Evolutionary conservation across 352 stramenopile species (phyloP).

Genomic region (Phytophthora cactorum): DNA sequence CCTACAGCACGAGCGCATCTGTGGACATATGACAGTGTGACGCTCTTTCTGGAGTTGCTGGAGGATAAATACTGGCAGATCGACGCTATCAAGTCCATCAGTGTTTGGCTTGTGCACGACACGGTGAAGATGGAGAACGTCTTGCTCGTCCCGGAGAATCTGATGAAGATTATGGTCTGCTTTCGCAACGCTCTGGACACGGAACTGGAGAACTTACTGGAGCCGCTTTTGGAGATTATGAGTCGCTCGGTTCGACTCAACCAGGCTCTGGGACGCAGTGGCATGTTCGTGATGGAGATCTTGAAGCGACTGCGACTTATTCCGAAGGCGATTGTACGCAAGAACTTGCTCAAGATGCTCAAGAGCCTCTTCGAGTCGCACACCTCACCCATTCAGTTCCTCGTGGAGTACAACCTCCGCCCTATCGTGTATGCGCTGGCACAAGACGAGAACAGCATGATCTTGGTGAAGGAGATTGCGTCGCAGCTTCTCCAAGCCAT

Average conservation of each 20-base stretch:
- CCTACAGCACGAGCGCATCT: constrained; percentile 82
- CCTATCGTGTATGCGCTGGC: constrained; percentile 78
- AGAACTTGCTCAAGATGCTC: constrained; percentile 93
- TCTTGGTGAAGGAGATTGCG: constrained; percentile 90
- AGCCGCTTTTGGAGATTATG: constrained; percentile 84
- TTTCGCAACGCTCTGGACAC: constrained; percentile 74
- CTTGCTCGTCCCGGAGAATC: constrained; percentile 63
- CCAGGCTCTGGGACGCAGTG: constrained; percentile 84
- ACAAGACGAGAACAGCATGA: constrained; percentile 90
- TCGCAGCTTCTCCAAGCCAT: constrained; percentile 87
- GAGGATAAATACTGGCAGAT: constrained; percentile 92
- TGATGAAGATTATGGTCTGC: constrained; percentile 75
- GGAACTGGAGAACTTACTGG: constrained; percentile 81
- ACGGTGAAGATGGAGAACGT: constrained; percentile 87
- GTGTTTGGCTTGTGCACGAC: constrained; percentile 85
- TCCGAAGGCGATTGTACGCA: constrained; percentile 90
- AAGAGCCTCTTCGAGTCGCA: constrained; percentile 91
- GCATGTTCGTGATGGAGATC: constrained; percentile 88
- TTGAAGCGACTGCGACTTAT: constrained; percentile 78
- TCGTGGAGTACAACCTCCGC: constrained; percentile 91
- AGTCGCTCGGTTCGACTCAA: constrained; percentile 79
- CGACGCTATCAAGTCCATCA: constrained; percentile 90
- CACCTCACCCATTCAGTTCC: constrained; percentile 82
- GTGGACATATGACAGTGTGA: constrained; percentile 82
- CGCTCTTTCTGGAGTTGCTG: constrained; percentile 89